phyloP scores from a whole-genome alignment of 345 rosid species.

The Abelmoschus esculentus region DNA sequence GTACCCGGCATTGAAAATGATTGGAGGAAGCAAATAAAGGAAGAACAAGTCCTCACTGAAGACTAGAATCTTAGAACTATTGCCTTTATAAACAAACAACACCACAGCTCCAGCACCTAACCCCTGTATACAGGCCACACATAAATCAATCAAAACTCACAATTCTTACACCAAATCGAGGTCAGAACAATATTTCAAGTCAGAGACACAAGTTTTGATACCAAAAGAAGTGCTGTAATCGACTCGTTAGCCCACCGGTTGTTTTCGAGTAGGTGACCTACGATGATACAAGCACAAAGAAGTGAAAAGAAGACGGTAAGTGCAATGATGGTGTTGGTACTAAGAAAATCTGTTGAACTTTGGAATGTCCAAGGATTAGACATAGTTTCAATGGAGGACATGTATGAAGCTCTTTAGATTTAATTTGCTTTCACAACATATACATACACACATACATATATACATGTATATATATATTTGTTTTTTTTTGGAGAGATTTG shows the following conservation, averaged over 20 bases:
- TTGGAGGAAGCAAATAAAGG: slow-evolving; percentile 69
- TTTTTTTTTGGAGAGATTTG: not conserved
- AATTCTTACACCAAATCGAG: not conserved
- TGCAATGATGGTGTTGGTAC: slow-evolving; percentile 35
- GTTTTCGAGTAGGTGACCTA: slow-evolving; percentile 62
- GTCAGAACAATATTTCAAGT: not conserved
- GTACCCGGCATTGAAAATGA: slow-evolving; percentile 74
- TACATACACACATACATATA: too few species aligned
- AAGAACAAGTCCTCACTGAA: slow-evolving; percentile 69
- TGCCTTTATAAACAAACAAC: slow-evolving; percentile 33
- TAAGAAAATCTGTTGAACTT: slow-evolving; percentile 25
- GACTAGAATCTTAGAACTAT: slow-evolving; percentile 26
- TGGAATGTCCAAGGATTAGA: slow-evolving; percentile 12
- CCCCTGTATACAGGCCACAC: slow-evolving; percentile 34
- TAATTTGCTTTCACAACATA: slow-evolving; percentile 19
- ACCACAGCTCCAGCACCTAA: slow-evolving; percentile 50
- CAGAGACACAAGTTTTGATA: slow-evolving; percentile 8
- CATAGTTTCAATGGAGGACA: slow-evolving; percentile 30
- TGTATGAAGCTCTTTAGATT: slow-evolving; percentile 7
- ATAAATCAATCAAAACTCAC: not conserved
- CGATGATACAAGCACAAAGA: slow-evolving; percentile 53
- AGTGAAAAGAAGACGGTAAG: slow-evolving; percentile 50
- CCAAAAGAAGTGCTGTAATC: slow-evolving; percentile 58
- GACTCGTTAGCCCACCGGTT: slow-evolving; percentile 72
- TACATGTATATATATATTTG: not conserved